Percentiles rank a stretch among this genome's conserved stretches.
Conservation (phyloP, 2,329 filamentous ascomycete species). For the Scytalidium sp. region DNA sequence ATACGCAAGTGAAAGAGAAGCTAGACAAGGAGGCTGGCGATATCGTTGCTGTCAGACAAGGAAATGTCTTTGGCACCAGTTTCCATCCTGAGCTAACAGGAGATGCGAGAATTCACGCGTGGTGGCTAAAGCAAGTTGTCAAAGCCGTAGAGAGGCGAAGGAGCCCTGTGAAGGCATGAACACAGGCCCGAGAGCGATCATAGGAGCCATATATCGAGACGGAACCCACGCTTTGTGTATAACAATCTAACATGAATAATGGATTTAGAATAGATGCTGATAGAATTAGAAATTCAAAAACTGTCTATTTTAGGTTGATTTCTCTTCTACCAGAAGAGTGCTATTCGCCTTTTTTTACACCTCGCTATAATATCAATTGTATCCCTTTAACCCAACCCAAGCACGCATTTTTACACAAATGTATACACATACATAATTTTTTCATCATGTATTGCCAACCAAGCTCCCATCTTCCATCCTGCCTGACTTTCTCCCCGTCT, state of each 20-base stretch:
- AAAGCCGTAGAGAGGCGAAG: constrained; percentile 26
- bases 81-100: constrained; percentile 93
- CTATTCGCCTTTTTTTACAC: no score
- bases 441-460: constrained; percentile 44
- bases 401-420: neutral
- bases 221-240: no score
- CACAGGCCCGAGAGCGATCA: no score
- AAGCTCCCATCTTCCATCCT: constrained; percentile 59
- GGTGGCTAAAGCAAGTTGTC: constrained; percentile 81
- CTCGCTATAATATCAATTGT: no score
- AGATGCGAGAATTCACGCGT: constrained; percentile 84
- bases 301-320: no score
- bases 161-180: neutral
- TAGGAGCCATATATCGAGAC: no score
- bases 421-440: neutral
- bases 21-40: constrained; percentile 52
- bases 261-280: no score
- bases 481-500: constrained; percentile 50
- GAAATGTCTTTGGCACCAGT: constrained; percentile 89
- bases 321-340: no score
- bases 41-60: constrained; percentile 85
- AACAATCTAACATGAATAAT: no score
- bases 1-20: constrained; percentile 34
- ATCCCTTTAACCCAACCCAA: no score
- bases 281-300: no score